Evolutionary conservation across 805 yeast species (phyloP), one percentile per base, ranked within the genome.

Genomic region (Nakazawaea holstii): DNA sequence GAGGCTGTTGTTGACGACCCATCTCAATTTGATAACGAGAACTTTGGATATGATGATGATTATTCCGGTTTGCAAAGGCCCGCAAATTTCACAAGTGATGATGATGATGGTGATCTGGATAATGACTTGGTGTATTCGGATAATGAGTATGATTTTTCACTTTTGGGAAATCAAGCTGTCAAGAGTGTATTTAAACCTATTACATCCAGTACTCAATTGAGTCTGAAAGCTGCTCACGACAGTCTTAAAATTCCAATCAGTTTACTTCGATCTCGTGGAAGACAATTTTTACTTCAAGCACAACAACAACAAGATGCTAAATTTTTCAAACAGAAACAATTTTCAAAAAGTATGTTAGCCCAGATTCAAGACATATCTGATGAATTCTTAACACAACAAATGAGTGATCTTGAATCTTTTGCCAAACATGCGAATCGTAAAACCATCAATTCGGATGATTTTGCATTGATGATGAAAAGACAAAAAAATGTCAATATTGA

Each of bases 331-430:
- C 46, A 44, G 27, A 55, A 53, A 40, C 45, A 57, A 17, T 41
- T 57, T 4, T 56, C 64, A 0, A 39, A 49, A 2, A 61, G 61
- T 6, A 43, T 62, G 0, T 48, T 63, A 24, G 36, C 46, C n/a
- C 48, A 54, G n/a, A 48, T 72, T 17, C 67, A 66, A 28, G 53
- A 53, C 10, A 59, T 65, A 38, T 65, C 72, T 2, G 57, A 59
- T 20, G 65, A 61, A 37, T 72, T 72, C 41, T 55, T 72, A 36
- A 50, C 54, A 24, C 66, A 65, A 20, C 64, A 70, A 47, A 48
- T 66, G 52, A 49, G 43, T 0, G 73, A 70, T 49, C 55, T 71
- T 41, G 52, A 58, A 17, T 60, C 65, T 3, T 66, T 63, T 51
- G 68, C 70, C 1, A 53, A 49, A 13, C 72, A 67, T 50, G 52